Percentiles rank a stretch among this genome's conserved stretches.
These are phyloP conservation scores for Microsporum canis DNA, from an alignment of 2,329 filamentous ascomycete genomes.

Conservation along the genomic window DNA sequence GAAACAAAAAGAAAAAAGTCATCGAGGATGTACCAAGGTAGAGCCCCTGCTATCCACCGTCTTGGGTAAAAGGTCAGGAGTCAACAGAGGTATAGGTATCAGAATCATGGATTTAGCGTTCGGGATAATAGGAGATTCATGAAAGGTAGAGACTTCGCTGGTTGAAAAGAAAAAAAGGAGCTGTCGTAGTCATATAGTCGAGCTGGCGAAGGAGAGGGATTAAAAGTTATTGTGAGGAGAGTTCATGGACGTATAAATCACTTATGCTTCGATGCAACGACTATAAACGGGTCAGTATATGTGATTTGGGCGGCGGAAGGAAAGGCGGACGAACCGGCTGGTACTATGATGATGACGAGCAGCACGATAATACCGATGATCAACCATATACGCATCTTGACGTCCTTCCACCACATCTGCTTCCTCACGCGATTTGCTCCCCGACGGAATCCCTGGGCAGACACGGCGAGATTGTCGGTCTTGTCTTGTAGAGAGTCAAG, in stretches of 20 bases:
- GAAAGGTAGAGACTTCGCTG: not conserved
- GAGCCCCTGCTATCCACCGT: not conserved
- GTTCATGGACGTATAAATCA: not conserved
- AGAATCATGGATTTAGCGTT: not conserved
- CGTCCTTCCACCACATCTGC: conserved; percentile 99
- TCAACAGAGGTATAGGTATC: not conserved
- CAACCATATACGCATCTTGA: conserved; percentile 99
- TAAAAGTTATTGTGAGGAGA: not conserved
- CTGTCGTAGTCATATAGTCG: not conserved
- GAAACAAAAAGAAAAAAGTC: not conserved
- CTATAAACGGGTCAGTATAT: not conserved
- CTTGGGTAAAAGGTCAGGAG: not conserved
- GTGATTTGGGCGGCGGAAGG: not conserved
- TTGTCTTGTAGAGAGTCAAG: conserved; percentile 85
- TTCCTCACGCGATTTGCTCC: conserved; percentile 93
- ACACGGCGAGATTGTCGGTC: conserved; percentile 82
- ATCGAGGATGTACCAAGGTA: not conserved
- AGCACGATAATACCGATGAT: conserved; percentile 83
- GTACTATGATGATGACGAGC: conserved; percentile 87
- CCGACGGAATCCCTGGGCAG: conserved; percentile 88
- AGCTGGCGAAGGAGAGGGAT: not conserved
- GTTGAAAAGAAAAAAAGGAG: not conserved
- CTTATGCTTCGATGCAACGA: not conserved
- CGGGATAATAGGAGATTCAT: not conserved
- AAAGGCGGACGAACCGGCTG: conserved; percentile 57